Percentiles rank a stretch among this genome's conserved stretches.
phyloP scores from a whole-genome alignment of 345 rosid species.

The Rhizophora mangle region DNA sequence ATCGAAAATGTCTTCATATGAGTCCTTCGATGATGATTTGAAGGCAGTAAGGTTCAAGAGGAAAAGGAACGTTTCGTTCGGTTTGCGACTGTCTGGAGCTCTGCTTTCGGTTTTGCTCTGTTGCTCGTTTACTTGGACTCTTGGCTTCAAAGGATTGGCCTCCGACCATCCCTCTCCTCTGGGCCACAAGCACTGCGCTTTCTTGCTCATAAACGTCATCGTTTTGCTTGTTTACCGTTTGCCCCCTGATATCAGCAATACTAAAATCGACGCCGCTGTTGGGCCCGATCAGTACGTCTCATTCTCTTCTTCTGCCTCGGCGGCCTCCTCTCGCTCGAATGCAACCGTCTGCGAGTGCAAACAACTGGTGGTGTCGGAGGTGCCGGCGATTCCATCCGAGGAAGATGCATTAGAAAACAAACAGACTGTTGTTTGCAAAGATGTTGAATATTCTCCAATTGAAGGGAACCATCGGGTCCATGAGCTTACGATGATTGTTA shows the following conservation, averaged over 20 bases:
- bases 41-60: slow-evolving; percentile 39
- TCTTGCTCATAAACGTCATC: slow-evolving; percentile 43
- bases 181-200: slow-evolving; percentile 21
- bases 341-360: slow-evolving; percentile 10
- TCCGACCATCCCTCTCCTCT: slow-evolving; percentile 16
- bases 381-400: not conserved
- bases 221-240: slow-evolving; percentile 33
- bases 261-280: not conserved
- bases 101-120: slow-evolving; percentile 21
- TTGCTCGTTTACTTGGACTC: slow-evolving; percentile 24
- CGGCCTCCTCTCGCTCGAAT: slow-evolving; percentile 8
- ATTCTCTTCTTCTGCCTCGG: slow-evolving; percentile 5
- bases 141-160: slow-evolving; percentile 4
- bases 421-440: slow-evolving; percentile 4
- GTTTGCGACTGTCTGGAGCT: slow-evolving; percentile 11
- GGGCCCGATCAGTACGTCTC: slow-evolving; percentile 32
- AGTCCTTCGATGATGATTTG: slow-evolving; percentile 15
- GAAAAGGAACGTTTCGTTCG: slow-evolving; percentile 14
- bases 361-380: slow-evolving; percentile 7
- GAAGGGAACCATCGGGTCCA: not conserved
- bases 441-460: not conserved
- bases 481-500: not conserved
- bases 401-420: slow-evolving; percentile 6
- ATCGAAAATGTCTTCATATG: slow-evolving; percentile 15
- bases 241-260: slow-evolving; percentile 15